A percentile compares a stretch with the other conserved stretches of the same genome.
Conservation (phyloP, 2,329 filamentous ascomycete genomes). For the Verticillium tricorpus region DNA sequence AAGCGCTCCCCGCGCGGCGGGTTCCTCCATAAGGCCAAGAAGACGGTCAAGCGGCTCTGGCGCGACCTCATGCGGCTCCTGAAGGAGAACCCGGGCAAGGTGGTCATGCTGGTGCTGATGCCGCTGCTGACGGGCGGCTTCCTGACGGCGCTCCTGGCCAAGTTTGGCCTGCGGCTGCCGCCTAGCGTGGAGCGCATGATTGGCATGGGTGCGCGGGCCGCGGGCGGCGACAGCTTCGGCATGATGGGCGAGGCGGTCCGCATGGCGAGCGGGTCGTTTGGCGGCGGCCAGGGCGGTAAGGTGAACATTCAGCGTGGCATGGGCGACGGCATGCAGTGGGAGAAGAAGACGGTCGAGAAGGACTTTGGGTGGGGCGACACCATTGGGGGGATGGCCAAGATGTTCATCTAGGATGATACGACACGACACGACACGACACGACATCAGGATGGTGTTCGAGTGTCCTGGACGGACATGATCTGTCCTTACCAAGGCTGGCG, state of each 20-base stretch:
- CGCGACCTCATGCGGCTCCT: conserved; percentile 79
- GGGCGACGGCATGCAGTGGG: conserved; percentile 30
- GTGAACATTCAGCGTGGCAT: conserved; percentile 29
- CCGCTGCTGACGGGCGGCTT: conserved; percentile 82
- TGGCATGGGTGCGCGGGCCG: conserved; percentile 46
- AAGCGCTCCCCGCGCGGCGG: conserved; percentile 76
- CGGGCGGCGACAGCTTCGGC: conserved; percentile 41
- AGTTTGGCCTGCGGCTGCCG: conserved; percentile 77
- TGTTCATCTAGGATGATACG: conserved; percentile 18
- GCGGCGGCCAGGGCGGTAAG: conserved; percentile 15
- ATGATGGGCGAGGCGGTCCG: conserved; percentile 51
- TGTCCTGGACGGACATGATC: neutral
- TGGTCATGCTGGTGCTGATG: conserved; percentile 82
- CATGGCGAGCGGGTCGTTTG: conserved; percentile 38
- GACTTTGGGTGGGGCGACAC: conserved; percentile 29
- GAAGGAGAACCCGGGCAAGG: conserved; percentile 78
- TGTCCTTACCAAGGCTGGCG: neutral
- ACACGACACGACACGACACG: too few relatives aligned
- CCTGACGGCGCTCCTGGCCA: conserved; percentile 69
- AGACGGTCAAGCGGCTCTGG: conserved; percentile 72
- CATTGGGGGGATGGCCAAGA: conserved; percentile 33
- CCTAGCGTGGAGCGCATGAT: conserved; percentile 55
- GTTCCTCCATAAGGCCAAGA: conserved; percentile 70
- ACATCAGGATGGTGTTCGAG: too few relatives aligned
- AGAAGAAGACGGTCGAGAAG: conserved; percentile 29